Evolutionary conservation across 1,284 basidiomycete genomes (phyloP).

Genomic region (Neotropicomus parvogracilis): DNA sequence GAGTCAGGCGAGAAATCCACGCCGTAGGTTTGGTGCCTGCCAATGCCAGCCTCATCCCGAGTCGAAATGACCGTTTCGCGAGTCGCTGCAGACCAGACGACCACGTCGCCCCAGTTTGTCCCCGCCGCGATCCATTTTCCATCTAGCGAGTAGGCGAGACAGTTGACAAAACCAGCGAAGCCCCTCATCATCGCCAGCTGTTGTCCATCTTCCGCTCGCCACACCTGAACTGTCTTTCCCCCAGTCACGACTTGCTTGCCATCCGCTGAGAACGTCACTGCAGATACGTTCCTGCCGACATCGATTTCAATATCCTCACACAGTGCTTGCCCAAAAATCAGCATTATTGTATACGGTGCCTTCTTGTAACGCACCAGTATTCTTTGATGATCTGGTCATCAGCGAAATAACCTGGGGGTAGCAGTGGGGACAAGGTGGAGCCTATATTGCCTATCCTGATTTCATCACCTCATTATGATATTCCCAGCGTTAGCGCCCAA

Average conservation of each 20-base stretch:
- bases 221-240: neutral
- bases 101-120: neutral
- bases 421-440: too few relatives aligned
- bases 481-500: too few relatives aligned
- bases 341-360: neutral
- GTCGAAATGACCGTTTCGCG: neutral
- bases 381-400: too few relatives aligned
- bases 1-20: conserved; percentile 2
- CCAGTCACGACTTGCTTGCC: neutral
- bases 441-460: too few relatives aligned
- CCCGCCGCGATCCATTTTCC: neutral
- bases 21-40: neutral
- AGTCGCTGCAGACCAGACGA: neutral
- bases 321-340: neutral
- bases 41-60: too few relatives aligned
- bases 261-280: neutral
- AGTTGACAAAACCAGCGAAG: neutral
- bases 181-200: neutral
- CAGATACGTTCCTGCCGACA: neutral
- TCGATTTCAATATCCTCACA: neutral
- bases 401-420: too few relatives aligned
- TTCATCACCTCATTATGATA: too few relatives aligned
- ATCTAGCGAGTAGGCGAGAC: neutral
- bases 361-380: neutral
- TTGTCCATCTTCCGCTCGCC: neutral